A percentile compares a stretch with the other conserved stretches of the same genome.
phyloP scores from a whole-genome alignment of 768 basidiomycete genomes.

The Clitopilus hobsonii region DNA sequence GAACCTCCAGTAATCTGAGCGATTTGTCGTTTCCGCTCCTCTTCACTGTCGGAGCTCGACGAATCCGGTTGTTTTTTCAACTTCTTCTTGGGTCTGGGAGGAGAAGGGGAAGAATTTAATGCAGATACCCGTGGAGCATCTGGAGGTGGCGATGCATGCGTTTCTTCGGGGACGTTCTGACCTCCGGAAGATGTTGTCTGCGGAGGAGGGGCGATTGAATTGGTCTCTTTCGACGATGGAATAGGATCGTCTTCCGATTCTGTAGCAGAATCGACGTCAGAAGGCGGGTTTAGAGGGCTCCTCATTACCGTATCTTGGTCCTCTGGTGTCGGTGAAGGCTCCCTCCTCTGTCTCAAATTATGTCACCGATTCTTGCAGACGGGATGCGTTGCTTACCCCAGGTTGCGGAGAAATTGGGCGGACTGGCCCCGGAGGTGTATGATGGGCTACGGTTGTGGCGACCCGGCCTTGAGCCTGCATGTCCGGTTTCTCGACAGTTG shows the following conservation, averaged over 20 bases:
- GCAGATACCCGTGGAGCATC: slow-evolving; percentile 28
- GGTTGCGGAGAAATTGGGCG: slow-evolving; percentile 11
- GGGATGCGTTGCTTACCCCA: slow-evolving; percentile 3
- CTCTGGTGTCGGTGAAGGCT: not conserved
- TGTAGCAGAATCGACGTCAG: slow-evolving; percentile 38
- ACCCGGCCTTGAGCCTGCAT: slow-evolving; percentile 24
- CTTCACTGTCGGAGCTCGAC: slow-evolving; percentile 52
- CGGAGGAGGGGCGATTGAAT: not conserved
- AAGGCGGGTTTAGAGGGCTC: not conserved
- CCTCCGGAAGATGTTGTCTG: not conserved
- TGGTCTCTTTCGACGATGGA: not conserved
- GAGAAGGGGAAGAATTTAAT: slow-evolving; percentile 42
- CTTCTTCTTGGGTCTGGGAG: slow-evolving; percentile 48
- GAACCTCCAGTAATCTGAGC: slow-evolving; percentile 35
- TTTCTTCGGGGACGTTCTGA: not conserved
- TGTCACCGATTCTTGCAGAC: not conserved
- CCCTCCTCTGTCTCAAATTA: not conserved
- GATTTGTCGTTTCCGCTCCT: slow-evolving; percentile 38
- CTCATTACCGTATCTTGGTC: not conserved
- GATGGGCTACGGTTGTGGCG: slow-evolving; percentile 7
- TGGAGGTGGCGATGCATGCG: slow-evolving; percentile 9
- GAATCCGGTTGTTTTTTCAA: slow-evolving; percentile 29
- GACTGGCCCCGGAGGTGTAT: slow-evolving; percentile 10
- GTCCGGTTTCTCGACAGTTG: slow-evolving; percentile 39
- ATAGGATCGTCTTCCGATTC: slow-evolving; percentile 35